These are phyloP conservation scores for Tetrahymena elliotti DNA, from an alignment of 73 alveolate genomes.

Conservation along the genomic window DNA sequence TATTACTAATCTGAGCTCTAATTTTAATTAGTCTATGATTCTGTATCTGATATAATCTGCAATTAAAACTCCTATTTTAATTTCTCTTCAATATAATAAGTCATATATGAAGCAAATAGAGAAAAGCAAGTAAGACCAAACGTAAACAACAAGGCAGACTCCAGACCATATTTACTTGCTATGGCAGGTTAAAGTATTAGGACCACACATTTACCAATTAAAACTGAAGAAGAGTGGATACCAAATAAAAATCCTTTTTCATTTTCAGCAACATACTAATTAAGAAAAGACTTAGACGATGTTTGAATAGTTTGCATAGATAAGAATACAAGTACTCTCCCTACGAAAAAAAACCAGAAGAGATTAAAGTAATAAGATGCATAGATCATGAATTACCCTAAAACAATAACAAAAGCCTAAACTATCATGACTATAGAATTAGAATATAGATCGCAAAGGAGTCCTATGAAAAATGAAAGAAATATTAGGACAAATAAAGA, in stretches of 20 bases:
- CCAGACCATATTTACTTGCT: background rate
- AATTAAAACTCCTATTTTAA: background rate
- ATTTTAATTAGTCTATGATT: background rate
- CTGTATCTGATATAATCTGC: background rate
- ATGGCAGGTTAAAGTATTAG: background rate
- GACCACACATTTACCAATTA: background rate
- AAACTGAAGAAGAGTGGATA: background rate
- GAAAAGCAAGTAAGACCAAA: background rate
- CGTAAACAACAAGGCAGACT: background rate
- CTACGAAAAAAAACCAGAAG: background rate
- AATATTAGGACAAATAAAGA: background rate
- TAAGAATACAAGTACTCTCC: background rate
- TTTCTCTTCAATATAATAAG: background rate
- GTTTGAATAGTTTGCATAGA: background rate
- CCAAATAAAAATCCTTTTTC: background rate
- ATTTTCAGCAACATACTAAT: background rate
- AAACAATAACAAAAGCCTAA: background rate
- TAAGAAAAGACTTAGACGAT: background rate
- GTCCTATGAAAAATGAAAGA: background rate
- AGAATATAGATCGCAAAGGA: background rate
- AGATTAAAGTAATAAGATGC: background rate
- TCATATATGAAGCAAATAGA: background rate
- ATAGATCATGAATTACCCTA: background rate
- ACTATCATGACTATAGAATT: background rate
- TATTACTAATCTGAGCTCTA: background rate